These are phyloP conservation scores for Dicorynia guianensis DNA, from an alignment of 306 rosid genomes.

Conservation along the genomic window DNA sequence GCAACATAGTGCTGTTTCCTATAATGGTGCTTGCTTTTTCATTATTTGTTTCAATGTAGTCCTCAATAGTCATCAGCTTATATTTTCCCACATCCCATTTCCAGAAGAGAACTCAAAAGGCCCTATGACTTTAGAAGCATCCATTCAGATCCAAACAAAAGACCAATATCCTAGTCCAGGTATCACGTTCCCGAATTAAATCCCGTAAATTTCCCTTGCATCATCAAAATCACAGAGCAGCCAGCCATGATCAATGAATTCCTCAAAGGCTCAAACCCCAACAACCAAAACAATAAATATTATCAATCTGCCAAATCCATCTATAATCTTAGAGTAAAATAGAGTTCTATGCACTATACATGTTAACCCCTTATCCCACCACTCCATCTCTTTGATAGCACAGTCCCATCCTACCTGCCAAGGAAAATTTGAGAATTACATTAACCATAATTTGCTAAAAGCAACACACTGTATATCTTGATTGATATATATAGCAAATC, in stretches of 20 bases:
- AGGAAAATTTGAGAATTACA: not conserved
- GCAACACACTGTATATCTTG: not conserved
- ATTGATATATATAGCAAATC: constrained; percentile 10
- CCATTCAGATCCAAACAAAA: not conserved
- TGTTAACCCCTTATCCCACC: not conserved
- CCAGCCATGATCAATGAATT: constrained; percentile 15
- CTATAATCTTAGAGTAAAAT: not conserved
- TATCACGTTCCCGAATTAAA: not conserved
- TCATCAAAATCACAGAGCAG: constrained; percentile 16
- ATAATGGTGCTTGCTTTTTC: not conserved
- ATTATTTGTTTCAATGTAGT: not conserved
- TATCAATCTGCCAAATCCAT: constrained; percentile 20
- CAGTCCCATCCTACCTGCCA: not conserved
- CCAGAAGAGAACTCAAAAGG: not conserved
- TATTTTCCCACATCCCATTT: not conserved
- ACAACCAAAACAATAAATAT: constrained; percentile 3
- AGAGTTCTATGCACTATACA: not conserved
- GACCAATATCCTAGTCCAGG: not conserved
- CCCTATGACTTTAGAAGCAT: not conserved
- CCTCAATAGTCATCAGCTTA: constrained; percentile 1
- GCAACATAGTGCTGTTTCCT: not conserved
- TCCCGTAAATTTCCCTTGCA: not conserved
- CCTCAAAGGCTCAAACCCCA: not conserved
- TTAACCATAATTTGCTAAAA: not conserved
- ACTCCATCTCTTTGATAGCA: not conserved